These are phyloP conservation scores for Bidens hawaiensis DNA, from an alignment of 140 eudicot species.

Conservation along the genomic window DNA sequence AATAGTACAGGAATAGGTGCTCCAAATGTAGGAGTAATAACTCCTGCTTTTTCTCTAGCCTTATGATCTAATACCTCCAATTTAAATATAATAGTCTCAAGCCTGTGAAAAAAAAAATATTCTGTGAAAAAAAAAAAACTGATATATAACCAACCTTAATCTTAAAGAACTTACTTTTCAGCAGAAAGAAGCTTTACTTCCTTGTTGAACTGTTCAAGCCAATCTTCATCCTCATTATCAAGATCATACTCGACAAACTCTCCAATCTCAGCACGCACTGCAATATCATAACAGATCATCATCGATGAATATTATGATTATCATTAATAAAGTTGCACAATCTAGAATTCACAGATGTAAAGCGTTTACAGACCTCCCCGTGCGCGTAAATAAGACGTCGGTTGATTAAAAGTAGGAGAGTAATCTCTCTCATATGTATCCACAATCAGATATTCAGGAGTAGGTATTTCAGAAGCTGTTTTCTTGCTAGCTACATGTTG, in stretches of 20 bases:
- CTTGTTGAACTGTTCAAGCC: conserved; percentile 68
- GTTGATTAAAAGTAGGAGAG: conserved; percentile 72
- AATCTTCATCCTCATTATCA: conserved; percentile 89
- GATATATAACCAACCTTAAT: neutral
- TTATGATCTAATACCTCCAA: conserved; percentile 82
- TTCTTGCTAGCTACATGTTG: conserved; percentile 64
- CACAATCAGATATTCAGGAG: conserved; percentile 71
- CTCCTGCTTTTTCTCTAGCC: conserved; percentile 91
- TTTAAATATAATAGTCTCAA: conserved; percentile 59
- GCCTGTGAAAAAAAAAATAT: conserved; percentile 55
- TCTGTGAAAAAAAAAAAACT: neutral
- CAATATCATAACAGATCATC: conserved; percentile 11
- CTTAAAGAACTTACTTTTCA: conserved; percentile 52
- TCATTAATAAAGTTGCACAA: neutral
- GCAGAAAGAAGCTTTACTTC: conserved; percentile 52
- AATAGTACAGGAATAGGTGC: conserved; percentile 67
- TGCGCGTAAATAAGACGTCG: conserved; percentile 83
- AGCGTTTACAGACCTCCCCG: conserved; percentile 70
- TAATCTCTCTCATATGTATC: conserved; percentile 90
- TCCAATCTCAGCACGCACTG: conserved; percentile 84
- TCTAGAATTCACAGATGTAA: neutral
- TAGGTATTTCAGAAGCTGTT: conserved; percentile 76
- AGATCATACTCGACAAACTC: conserved; percentile 91
- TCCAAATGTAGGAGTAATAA: conserved; percentile 74
- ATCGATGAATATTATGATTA: conserved; percentile 4